Percentiles rank a stretch among this genome's conserved stretches.
These are phyloP conservation scores for Amylostereum chailletii DNA, from an alignment of 1,284 basidiomycete species.

Conservation along the genomic window DNA sequence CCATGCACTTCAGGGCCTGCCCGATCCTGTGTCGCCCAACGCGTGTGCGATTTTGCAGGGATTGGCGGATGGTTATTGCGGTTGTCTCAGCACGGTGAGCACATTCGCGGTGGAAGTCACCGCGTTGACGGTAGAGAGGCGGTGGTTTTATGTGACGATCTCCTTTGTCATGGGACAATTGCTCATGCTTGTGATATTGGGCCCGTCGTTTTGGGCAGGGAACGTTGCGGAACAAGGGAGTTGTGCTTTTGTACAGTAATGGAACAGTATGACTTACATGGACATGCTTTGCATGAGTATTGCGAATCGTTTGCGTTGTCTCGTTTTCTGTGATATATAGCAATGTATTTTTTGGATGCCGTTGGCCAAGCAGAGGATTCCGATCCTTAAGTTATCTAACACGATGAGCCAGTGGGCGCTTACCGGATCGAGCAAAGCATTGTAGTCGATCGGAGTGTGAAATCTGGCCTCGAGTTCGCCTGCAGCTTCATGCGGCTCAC, in stretches of 20 bases:
- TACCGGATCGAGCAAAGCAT: too few relatives aligned
- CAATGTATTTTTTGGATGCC: too few relatives aligned
- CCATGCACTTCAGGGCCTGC: slow-evolving; percentile 59
- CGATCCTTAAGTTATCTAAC: too few relatives aligned
- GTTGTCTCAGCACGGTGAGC: slow-evolving; percentile 90
- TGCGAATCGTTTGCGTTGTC: too few relatives aligned
- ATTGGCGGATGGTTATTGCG: slow-evolving; percentile 88
- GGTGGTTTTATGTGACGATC: slow-evolving; percentile 58
- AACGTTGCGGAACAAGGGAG: slow-evolving; percentile 27
- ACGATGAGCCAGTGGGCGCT: too few relatives aligned
- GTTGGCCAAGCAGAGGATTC: too few relatives aligned
- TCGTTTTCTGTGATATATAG: too few relatives aligned
- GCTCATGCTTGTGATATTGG: slow-evolving; percentile 70
- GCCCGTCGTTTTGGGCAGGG: slow-evolving; percentile 56
- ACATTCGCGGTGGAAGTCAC: slow-evolving; percentile 84
- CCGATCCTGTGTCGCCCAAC: slow-evolving; percentile 32
- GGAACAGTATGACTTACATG: too few relatives aligned
- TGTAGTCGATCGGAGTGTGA: too few relatives aligned
- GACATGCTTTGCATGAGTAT: too few relatives aligned
- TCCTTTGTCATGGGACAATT: slow-evolving; percentile 71
- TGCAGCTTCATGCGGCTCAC: background rate
- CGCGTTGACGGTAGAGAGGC: slow-evolving; percentile 46
- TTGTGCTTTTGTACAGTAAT: slow-evolving; percentile 25
- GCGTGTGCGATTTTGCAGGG: slow-evolving; percentile 74
- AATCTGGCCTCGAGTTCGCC: too few relatives aligned